Evolutionary conservation across 2,329 filamentous ascomycete species (phyloP).

Genomic region (Monosporascus sp.): DNA sequence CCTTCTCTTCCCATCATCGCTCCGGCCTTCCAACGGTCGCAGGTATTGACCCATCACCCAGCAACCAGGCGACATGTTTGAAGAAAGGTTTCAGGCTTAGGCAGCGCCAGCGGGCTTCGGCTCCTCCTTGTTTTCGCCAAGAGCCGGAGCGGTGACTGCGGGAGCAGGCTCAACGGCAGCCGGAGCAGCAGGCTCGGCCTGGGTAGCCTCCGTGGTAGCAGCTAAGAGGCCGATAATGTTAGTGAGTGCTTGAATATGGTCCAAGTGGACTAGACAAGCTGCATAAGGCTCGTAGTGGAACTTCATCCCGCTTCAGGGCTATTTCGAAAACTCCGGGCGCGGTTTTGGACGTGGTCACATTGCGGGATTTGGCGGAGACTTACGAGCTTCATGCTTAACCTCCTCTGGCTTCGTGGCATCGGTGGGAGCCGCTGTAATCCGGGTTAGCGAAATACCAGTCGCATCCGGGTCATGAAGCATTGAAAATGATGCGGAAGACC

Average conservation of each 20-base stretch:
- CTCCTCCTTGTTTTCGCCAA: constrained; percentile 18
- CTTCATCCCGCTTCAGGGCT: too few relatives aligned
- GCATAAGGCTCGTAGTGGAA: neutral
- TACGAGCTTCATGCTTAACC: neutral
- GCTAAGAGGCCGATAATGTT: constrained; percentile 5
- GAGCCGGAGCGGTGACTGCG: constrained; percentile 9
- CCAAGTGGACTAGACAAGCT: too few relatives aligned
- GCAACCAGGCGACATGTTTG: constrained; percentile 5
- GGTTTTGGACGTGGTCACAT: neutral
- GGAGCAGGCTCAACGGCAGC: constrained; percentile 14
- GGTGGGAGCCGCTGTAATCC: neutral
- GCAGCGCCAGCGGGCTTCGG: constrained; percentile 19
- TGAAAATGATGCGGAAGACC: neutral
- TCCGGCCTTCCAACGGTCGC: neutral
- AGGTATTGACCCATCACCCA: neutral
- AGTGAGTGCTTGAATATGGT: constrained; percentile 1
- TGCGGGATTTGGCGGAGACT: neutral
- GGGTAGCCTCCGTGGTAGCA: constrained; percentile 10
- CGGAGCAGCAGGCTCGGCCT: constrained; percentile 10
- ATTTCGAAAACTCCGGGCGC: too few relatives aligned
- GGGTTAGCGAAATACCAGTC: neutral
- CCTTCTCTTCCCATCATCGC: neutral
- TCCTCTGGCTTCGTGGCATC: neutral
- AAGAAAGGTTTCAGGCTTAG: constrained; percentile 12
- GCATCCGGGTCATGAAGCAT: neutral